Conservation (phyloP, 192 early-diverging fungal genomes). For the Chytriomyces sp. region DNA sequence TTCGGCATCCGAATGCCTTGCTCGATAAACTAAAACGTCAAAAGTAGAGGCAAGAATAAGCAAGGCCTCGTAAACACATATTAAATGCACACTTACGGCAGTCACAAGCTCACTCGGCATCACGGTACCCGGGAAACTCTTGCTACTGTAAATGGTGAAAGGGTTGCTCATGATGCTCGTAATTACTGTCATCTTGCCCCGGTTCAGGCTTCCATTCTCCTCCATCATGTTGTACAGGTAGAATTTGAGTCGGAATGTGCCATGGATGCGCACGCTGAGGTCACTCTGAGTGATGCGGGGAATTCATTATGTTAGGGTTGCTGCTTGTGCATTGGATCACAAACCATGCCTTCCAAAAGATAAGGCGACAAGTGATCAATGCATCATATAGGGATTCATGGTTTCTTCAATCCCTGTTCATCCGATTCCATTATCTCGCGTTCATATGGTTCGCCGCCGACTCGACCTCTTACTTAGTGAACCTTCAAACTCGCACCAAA, state of each 20-base stretch:
- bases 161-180: slow-evolving; percentile 28
- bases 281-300: slow-evolving; percentile 8
- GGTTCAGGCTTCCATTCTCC: slow-evolving; percentile 8
- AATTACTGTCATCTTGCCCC: slow-evolving; percentile 23
- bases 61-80: neutral
- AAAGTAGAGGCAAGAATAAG: neutral
- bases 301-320: neutral
- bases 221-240: slow-evolving; percentile 29
- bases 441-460: no score
- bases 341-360: no score
- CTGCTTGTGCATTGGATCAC: no score
- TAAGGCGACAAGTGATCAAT: no score
- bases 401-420: no score
- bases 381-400: no score
- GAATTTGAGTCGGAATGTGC: slow-evolving; percentile 27
- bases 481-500: no score
- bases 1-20: slow-evolving; percentile 28
- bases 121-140: slow-evolving; percentile 28
- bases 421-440: no score
- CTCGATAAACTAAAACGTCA: slow-evolving; percentile 19
- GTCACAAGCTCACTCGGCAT: slow-evolving; percentile 25
- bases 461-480: no score
- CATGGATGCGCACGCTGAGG: slow-evolving; percentile 24
- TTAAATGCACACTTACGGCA: neutral
- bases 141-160: slow-evolving; percentile 29